phyloP scores from a whole-genome alignment of 306 rosid genomes.

The Urtica urens region DNA sequence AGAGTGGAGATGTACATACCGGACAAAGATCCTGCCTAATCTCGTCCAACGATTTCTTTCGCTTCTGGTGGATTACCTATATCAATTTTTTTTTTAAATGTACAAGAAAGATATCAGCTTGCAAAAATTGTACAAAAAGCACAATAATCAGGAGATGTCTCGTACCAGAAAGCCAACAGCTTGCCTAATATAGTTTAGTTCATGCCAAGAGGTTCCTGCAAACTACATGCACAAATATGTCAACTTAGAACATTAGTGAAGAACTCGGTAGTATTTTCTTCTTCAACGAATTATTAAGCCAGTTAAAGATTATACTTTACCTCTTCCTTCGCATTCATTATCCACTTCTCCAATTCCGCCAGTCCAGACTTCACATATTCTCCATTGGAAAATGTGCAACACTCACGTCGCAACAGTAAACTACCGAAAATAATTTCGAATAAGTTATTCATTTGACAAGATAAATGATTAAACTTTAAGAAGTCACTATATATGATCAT shows the following conservation, averaged over 20 bases:
- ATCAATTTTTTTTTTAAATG: constrained; percentile 24
- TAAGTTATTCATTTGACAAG: constrained; percentile 7
- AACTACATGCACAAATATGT: constrained; percentile 40
- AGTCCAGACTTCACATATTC: constrained; percentile 95
- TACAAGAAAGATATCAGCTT: constrained; percentile 1
- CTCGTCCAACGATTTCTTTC: constrained; percentile 82
- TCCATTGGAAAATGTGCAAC: constrained; percentile 97
- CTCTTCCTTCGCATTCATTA: constrained; percentile 68
- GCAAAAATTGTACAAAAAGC: neutral
- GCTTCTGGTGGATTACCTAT: constrained; percentile 94
- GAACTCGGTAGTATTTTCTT: neutral
- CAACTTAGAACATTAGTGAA: constrained; percentile 9
- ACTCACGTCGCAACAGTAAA: constrained; percentile 87
- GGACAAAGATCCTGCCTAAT: constrained; percentile 92
- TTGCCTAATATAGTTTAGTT: constrained; percentile 87
- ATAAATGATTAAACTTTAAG: neutral
- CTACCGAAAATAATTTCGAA: constrained; percentile 27
- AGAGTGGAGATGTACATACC: constrained; percentile 32
- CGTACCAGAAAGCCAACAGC: constrained; percentile 97
- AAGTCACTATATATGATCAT: neutral
- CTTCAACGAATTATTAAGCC: too few species aligned
- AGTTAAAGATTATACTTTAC: constrained; percentile 25
- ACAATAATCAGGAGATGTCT: constrained; percentile 6
- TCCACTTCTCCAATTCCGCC: constrained; percentile 95
- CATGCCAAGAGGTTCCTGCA: constrained; percentile 98